Percentiles rank a stretch among this genome's conserved stretches.
Conservation (phyloP, 2,329 filamentous ascomycete genomes). For the Apiospora rasikravindrae region DNA sequence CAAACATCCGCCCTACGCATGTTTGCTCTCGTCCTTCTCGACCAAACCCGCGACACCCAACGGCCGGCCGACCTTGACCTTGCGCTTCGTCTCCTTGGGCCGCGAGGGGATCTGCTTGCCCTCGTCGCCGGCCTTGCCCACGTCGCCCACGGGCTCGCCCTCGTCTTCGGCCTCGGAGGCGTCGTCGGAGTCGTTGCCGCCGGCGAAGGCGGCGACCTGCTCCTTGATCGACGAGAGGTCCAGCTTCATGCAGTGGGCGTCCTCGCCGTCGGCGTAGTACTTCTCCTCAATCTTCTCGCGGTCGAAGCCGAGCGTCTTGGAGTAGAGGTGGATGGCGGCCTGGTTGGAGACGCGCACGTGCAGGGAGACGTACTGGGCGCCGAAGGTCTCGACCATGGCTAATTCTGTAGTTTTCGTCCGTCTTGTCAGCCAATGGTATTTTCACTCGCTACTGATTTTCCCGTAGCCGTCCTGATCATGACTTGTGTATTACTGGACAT, state of each 20-base stretch:
- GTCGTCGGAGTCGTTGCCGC: constrained; percentile 49
- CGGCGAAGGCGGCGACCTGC: constrained; percentile 55
- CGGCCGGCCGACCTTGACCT: constrained; percentile 82
- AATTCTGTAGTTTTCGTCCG: constrained; percentile 62
- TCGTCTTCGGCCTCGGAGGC: constrained; percentile 51
- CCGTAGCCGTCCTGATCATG: too few relatives aligned
- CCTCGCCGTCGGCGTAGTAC: constrained; percentile 97
- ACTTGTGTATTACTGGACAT: too few relatives aligned
- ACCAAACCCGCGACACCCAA: constrained; percentile 81
- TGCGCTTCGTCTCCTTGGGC: constrained; percentile 69
- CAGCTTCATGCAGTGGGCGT: constrained; percentile 93
- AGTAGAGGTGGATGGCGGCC: constrained; percentile 90
- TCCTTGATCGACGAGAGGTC: constrained; percentile 68
- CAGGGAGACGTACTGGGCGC: constrained; percentile 89
- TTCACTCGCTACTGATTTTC: background rate
- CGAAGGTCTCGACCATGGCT: constrained; percentile 95
- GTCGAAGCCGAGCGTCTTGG: constrained; percentile 87
- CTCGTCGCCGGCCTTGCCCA: constrained; percentile 57
- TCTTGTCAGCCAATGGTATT: background rate
- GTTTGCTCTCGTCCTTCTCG: constrained; percentile 69
- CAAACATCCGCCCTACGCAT: constrained; percentile 35
- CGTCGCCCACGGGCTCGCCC: constrained; percentile 72
- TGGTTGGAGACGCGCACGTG: constrained; percentile 95
- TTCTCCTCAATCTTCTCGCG: constrained; percentile 85
- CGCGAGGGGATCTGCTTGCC: constrained; percentile 31